These are phyloP conservation scores for Talaromyces sp. DNA, from an alignment of 2,329 filamentous ascomycete species.

Conservation along the genomic window DNA sequence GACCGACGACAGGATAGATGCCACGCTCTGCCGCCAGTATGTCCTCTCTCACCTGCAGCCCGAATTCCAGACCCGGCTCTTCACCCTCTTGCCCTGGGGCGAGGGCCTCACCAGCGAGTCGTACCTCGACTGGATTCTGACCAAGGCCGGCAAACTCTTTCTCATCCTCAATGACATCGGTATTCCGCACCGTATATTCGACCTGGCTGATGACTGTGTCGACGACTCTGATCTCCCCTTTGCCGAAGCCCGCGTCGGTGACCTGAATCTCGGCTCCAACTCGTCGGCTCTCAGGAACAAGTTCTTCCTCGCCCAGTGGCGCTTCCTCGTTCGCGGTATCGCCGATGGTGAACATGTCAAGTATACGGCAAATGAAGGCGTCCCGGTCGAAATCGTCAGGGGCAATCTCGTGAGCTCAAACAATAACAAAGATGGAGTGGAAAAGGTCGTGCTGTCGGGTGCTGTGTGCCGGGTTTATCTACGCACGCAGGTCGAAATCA, in stretches of 20 bases:
- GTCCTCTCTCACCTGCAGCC: conserved; percentile 31
- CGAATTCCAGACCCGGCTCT: conserved; percentile 31
- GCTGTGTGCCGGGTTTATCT: conserved; percentile 29
- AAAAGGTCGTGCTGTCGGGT: conserved; percentile 37
- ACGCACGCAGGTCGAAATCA: conserved; percentile 34
- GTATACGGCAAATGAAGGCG: conserved; percentile 55
- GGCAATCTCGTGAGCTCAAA: conserved; percentile 15
- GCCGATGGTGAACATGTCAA: conserved; percentile 52
- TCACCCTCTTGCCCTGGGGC: conserved; percentile 37
- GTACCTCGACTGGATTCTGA: conserved; percentile 61
- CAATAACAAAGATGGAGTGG: conserved; percentile 29
- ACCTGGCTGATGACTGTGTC: conserved; percentile 56
- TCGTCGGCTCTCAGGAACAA: conserved; percentile 43
- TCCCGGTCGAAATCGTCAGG: conserved; percentile 49
- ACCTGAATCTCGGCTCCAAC: conserved; percentile 43
- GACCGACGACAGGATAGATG: conserved; percentile 41
- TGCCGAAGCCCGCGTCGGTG: conserved; percentile 49
- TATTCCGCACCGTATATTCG: conserved; percentile 59
- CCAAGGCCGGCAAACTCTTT: conserved; percentile 54
- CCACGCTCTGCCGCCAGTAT: conserved; percentile 38
- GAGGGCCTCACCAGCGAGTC: conserved; percentile 44
- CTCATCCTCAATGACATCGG: conserved; percentile 55
- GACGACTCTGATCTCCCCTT: conserved; percentile 59
- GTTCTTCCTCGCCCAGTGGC: conserved; percentile 58
- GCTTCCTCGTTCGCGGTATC: conserved; percentile 53